phyloP scores from a whole-genome alignment of 2,329 filamentous ascomycete species.

The Colletotrichum sp. region DNA sequence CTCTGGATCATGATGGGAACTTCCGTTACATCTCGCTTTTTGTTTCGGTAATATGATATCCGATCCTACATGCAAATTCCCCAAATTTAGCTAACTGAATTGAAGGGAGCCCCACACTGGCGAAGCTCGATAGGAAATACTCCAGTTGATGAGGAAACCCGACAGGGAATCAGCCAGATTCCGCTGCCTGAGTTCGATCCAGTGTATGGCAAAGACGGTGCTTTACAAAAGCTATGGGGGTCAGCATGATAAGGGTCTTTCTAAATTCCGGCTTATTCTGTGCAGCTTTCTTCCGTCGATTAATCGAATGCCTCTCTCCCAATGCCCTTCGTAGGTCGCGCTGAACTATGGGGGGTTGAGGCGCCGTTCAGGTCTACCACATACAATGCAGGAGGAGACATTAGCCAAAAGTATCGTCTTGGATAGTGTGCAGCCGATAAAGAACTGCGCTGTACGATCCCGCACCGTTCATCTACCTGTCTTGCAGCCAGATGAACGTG shows the following conservation, averaged over 20 bases:
- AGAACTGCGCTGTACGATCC: fast-evolving
- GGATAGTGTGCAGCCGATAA: background rate
- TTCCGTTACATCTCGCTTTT: background rate
- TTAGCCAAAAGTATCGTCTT: fast-evolving
- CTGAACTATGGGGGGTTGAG: background rate
- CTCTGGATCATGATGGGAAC: background rate
- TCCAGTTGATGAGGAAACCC: background rate
- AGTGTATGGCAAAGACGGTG: background rate
- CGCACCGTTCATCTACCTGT: background rate
- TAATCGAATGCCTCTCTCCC: background rate
- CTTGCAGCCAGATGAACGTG: background rate
- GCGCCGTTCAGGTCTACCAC: background rate
- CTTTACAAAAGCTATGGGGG: background rate
- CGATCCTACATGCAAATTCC: background rate
- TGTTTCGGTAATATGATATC: background rate
- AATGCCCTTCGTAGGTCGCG: fast-evolving
- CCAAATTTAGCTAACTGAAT: background rate
- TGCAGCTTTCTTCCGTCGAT: background rate
- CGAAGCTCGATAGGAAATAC: background rate
- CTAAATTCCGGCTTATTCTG: background rate
- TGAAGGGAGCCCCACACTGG: background rate
- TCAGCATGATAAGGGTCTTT: background rate
- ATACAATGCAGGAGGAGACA: background rate
- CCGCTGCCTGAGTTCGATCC: background rate
- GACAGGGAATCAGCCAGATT: background rate